phyloP scores from a whole-genome alignment of 139 green algal species.

The Axilococcus clingmanii region DNA sequence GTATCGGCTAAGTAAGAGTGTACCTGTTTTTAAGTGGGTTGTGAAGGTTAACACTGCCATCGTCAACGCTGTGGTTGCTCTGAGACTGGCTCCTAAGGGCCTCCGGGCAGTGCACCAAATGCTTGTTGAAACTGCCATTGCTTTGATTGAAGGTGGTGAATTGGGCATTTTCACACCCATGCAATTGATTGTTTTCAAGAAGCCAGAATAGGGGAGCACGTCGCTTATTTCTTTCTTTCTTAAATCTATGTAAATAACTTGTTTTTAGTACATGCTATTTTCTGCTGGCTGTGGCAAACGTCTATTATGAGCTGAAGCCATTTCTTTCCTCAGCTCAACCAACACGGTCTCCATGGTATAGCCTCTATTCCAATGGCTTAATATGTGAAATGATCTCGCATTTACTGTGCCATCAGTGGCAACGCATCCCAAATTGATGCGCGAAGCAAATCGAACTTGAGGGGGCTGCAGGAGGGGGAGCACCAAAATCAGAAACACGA shows the following conservation, averaged over 20 bases:
- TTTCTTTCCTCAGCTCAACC: constrained; percentile 80
- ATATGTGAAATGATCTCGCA: constrained; percentile 50
- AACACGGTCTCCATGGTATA: constrained; percentile 75
- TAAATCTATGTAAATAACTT: not conserved
- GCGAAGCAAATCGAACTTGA: constrained; percentile 33
- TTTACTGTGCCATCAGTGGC: constrained; percentile 21
- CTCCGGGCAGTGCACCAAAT: constrained; percentile 87
- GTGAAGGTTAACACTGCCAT: constrained; percentile 47
- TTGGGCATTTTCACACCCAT: constrained; percentile 93
- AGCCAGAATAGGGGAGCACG: constrained; percentile 46
- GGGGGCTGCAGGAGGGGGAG: no score
- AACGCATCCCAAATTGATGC: constrained; percentile 44
- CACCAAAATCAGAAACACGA: not conserved
- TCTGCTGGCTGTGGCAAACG: constrained; percentile 89
- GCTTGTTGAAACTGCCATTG: constrained; percentile 63
- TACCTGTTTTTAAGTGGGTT: constrained; percentile 28
- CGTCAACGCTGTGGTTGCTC: constrained; percentile 50
- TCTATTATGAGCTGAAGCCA: constrained; percentile 69
- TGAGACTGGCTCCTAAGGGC: constrained; percentile 69
- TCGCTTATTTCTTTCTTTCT: not conserved
- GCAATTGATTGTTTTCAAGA: constrained; percentile 90
- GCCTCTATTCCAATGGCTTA: constrained; percentile 69
- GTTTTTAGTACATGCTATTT: constrained; percentile 31
- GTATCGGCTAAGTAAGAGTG: constrained; percentile 12
- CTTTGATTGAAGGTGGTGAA: constrained; percentile 73